phyloP scores from a whole-genome alignment of 306 rosid species.

The Prunus davidiana region DNA sequence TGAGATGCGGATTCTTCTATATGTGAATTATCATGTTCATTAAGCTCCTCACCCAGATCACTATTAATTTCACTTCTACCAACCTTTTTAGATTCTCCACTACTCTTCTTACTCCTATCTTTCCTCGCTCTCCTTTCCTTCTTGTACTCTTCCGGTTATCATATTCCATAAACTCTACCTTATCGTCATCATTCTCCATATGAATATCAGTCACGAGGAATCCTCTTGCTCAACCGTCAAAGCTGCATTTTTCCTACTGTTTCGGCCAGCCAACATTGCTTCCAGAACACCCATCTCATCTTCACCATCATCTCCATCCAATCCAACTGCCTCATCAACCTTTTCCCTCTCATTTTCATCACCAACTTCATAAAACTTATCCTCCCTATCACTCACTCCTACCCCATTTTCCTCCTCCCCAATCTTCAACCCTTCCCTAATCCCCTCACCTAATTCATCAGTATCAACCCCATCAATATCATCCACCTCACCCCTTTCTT shows the following conservation, averaged over 20 bases:
- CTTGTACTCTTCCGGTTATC: constrained; percentile 44
- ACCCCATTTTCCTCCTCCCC: constrained; percentile 35
- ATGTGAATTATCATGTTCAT: constrained; percentile 29
- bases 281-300: constrained; percentile 55
- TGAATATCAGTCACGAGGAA: constrained; percentile 10
- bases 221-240: constrained; percentile 26
- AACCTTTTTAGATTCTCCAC: constrained; percentile 32
- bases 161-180: constrained; percentile 40
- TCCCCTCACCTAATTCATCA: constrained; percentile 18
- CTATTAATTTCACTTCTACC: constrained; percentile 13
- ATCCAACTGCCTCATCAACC: constrained; percentile 24
- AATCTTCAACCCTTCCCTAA: constrained; percentile 28
- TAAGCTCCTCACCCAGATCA: constrained; percentile 22
- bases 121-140: constrained; percentile 53
- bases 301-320: constrained; percentile 25
- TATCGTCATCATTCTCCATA: constrained; percentile 44
- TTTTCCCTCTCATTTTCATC: constrained; percentile 11
- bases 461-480: constrained; percentile 28
- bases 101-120: constrained; percentile 46
- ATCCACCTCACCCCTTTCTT: constrained; percentile 18
- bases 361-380: constrained; percentile 23
- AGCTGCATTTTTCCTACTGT: constrained; percentile 41
- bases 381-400: constrained; percentile 34
- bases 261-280: constrained; percentile 66
- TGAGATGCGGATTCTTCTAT: constrained; percentile 43